These are phyloP conservation scores for Picocystis salinarum DNA, from an alignment of 139 green algal species.

Conservation along the genomic window DNA sequence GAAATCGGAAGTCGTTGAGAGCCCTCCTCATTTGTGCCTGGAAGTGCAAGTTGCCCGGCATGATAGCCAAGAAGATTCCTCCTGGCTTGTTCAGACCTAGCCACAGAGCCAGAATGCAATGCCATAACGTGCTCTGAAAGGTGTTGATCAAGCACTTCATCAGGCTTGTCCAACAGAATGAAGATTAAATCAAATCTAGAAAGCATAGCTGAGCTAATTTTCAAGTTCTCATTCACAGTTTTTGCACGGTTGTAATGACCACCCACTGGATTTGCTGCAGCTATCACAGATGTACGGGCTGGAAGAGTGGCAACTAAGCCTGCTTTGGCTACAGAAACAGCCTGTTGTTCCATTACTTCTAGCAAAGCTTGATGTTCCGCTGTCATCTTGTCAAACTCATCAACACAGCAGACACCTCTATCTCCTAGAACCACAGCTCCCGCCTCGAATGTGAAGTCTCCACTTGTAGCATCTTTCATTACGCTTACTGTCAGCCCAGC, in stretches of 20 bases:
- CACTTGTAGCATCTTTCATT: constrained; percentile 32
- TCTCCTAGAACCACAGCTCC: constrained; percentile 72
- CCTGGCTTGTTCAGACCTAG: too few species aligned
- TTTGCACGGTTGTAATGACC: constrained; percentile 63
- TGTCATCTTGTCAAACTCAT: constrained; percentile 90
- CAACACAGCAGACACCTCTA: constrained; percentile 66
- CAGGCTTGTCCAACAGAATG: constrained; percentile 61
- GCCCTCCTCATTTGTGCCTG: too few species aligned
- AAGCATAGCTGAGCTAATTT: constrained; percentile 48
- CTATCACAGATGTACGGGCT: constrained; percentile 70
- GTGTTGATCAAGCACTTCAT: constrained; percentile 44
- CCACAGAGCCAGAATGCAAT: constrained; percentile 37
- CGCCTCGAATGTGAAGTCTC: constrained; percentile 62
- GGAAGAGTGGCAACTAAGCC: constrained; percentile 67
- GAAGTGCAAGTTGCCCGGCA: too few species aligned
- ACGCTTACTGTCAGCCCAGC: constrained; percentile 69
- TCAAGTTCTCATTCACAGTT: constrained; percentile 63
- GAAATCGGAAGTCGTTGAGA: too few species aligned
- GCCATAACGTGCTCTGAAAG: constrained; percentile 78
- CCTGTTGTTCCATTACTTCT: constrained; percentile 76
- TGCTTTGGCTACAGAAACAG: constrained; percentile 70
- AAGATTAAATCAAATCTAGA: constrained; percentile 90
- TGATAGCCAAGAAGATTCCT: too few species aligned
- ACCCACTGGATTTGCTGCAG: constrained; percentile 68
- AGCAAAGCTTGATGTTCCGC: constrained; percentile 48